Evolutionary conservation across 2,329 filamentous ascomycete genomes (phyloP).

Genomic region (Verticillium klebahnii): DNA sequence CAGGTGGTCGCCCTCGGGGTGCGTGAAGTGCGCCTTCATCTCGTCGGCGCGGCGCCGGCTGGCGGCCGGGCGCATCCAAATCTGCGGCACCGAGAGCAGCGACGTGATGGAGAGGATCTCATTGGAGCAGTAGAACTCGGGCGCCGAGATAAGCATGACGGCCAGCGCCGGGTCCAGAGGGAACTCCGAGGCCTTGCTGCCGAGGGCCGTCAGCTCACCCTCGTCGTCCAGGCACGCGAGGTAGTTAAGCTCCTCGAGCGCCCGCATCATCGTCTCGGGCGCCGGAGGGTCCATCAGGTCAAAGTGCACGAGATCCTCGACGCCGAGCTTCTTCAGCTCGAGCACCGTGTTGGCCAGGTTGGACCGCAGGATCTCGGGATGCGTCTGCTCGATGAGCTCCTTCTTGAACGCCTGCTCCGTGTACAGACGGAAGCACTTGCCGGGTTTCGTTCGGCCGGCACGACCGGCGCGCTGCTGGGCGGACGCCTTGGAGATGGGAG

Average conservation of each 20-base stretch:
- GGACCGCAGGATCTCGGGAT: conserved; percentile 91
- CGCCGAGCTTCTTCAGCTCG: conserved; percentile 94
- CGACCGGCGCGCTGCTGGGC: conserved; percentile 97
- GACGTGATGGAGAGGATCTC: conserved; percentile 95
- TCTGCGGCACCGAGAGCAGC: conserved; percentile 87
- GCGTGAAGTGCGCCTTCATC: conserved; percentile 93
- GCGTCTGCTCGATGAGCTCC: conserved; percentile 94
- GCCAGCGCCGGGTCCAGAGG: conserved; percentile 90
- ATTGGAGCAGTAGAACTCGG: conserved; percentile 98
- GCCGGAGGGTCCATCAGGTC: conserved; percentile 98
- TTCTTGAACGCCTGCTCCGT: conserved; percentile 96
- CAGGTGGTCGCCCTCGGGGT: conserved; percentile 90
- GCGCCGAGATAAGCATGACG: conserved; percentile 96
- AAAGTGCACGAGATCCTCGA: conserved; percentile 95
- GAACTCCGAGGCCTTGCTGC: conserved; percentile 87
- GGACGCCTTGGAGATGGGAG: conserved; percentile 95
- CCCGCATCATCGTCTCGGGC: conserved; percentile 97
- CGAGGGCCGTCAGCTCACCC: conserved; percentile 82
- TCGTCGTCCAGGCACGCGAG: conserved; percentile 95
- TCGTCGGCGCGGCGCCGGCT: conserved; percentile 90
- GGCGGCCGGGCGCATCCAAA: conserved; percentile 83
- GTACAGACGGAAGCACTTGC: conserved; percentile 97
- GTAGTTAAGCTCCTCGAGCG: conserved; percentile 95
- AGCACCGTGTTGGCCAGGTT: conserved; percentile 93
- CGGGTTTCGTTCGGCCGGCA: conserved; percentile 96